phyloP scores from a whole-genome alignment of 2,329 filamentous ascomycete species.

The Furcasterigmium furcatum region DNA sequence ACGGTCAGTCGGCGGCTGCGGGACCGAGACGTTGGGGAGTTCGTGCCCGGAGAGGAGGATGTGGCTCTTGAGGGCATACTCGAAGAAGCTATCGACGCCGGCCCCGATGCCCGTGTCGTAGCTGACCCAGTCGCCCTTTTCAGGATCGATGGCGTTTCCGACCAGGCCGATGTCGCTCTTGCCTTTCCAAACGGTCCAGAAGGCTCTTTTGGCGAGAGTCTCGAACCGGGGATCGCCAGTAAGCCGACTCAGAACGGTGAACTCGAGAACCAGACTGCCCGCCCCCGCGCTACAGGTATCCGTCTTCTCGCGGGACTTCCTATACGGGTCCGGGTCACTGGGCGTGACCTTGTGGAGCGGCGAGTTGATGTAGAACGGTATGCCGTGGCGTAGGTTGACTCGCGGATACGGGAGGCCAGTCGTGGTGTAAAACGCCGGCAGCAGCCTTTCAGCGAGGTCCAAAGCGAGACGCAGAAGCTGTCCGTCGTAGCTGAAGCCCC shows the following conservation, averaged over 20 bases:
- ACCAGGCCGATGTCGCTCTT: constrained; percentile 84
- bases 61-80: constrained; percentile 94
- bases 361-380: constrained; percentile 89
- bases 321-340: constrained; percentile 30
- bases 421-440: constrained; percentile 88
- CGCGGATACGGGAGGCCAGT: constrained; percentile 93
- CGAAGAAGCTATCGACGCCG: constrained; percentile 96
- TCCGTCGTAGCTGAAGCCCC: constrained; percentile 80
- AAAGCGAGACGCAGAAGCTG: constrained; percentile 86
- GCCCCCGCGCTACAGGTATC: constrained; percentile 97
- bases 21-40: constrained; percentile 47
- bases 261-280: constrained; percentile 92
- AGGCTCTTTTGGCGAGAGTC: constrained; percentile 82
- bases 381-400: constrained; percentile 86
- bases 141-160: constrained; percentile 88
- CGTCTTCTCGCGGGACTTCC: constrained; percentile 61
- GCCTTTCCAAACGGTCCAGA: constrained; percentile 94
- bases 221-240: constrained; percentile 89
- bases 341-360: constrained; percentile 62
- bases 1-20: constrained; percentile 27
- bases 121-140: constrained; percentile 85
- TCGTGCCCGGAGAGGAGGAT: constrained; percentile 80
- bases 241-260: constrained; percentile 83
- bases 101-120: constrained; percentile 92
- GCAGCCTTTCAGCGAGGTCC: constrained; percentile 77